Evolutionary conservation across 805 yeast species (phyloP).

Genomic region (Starmera pachycereana): DNA sequence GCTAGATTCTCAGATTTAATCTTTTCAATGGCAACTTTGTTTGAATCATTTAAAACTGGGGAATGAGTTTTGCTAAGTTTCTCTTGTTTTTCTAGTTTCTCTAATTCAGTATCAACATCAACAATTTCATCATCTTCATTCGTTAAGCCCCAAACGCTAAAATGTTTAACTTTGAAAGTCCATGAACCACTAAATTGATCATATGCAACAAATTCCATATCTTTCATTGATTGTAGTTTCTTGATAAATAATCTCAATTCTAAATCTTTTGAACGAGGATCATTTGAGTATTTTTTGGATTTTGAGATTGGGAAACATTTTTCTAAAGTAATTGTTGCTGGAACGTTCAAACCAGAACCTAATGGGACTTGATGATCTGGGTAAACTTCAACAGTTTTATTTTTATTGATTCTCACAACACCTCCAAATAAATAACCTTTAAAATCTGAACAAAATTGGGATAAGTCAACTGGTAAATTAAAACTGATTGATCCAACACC

Average conservation of each 20-base stretch:
- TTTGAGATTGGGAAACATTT: slow-evolving; percentile 38
- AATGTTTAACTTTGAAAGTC: slow-evolving; percentile 82
- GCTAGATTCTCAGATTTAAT: neutral
- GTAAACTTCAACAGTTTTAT: slow-evolving; percentile 49
- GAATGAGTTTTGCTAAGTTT: neutral
- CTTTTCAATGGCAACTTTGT: too few species aligned
- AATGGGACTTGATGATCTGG: slow-evolving; percentile 54
- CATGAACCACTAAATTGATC: slow-evolving; percentile 67
- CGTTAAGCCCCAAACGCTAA: slow-evolving; percentile 87
- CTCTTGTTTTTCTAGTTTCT: slow-evolving; percentile 10
- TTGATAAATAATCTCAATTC: slow-evolving; percentile 39
- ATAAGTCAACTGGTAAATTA: slow-evolving; percentile 57
- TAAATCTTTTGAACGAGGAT: slow-evolving; percentile 22
- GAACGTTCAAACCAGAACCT: slow-evolving; percentile 67
- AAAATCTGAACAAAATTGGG: slow-evolving; percentile 34
- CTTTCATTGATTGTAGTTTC: slow-evolving; percentile 42
- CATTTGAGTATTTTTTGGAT: slow-evolving; percentile 14
- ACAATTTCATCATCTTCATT: slow-evolving; percentile 52
- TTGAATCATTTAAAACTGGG: neutral
- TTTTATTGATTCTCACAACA: slow-evolving; percentile 34
- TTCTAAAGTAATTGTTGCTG: slow-evolving; percentile 63
- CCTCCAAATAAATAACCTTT: slow-evolving; percentile 27
- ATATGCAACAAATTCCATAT: slow-evolving; percentile 73
- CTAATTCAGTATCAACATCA: slow-evolving; percentile 34
- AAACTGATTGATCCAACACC: slow-evolving; percentile 63